Evolutionary conservation across 495 filamentous ascomycete species (phyloP), one percentile per base, ranked within the genome.

Genomic region (Sordaria brevicollis): DNA sequence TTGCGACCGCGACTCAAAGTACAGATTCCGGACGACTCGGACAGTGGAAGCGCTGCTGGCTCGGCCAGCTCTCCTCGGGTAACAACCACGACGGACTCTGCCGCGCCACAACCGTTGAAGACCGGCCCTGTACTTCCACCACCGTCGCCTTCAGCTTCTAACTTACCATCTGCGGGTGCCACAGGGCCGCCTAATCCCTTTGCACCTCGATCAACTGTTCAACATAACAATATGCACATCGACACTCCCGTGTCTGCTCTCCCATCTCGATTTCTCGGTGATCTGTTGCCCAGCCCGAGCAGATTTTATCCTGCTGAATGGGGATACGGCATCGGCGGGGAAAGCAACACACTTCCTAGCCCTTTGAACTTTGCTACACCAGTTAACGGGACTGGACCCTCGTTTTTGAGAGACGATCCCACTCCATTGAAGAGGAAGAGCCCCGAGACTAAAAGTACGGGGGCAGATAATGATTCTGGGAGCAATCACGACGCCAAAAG

Each of bases 191-290:
- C 93, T 5, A 99, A 99, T 81, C 95, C 95, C 3, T 99, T 98
- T 78, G 95, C 96, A 2, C 86, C 94, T 49, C 95, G 93, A 5
- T 83, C 83, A 41, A 90, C 91, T 5, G 78, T 88, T 76, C 77
- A 87, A 43, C 88, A 86, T 71, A 89, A 82, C 67, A 89, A 87
- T 69, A 92, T 91, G 77, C 90, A 92, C 72, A 94, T 93, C 71
- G 93, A 97, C 74, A 98, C 95, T 4, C 95, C 95, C 0, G 94
- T 97, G n/a, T 97, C 94, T n/a, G 94, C 95, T 3, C 84, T 99
- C 8, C 95, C 95, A 2, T 95, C 92, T 65, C 87, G 94, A 31
- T 97, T 98, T 78, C 89, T 97, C 57, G 90, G 92, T 73, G 90
- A 91, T 8, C 87, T 96, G 35, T 84, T 97, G 25, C 94, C 95